Base-by-base conservation (phyloP, 345 rosid genomes). In the Brassica carinata region DNA sequence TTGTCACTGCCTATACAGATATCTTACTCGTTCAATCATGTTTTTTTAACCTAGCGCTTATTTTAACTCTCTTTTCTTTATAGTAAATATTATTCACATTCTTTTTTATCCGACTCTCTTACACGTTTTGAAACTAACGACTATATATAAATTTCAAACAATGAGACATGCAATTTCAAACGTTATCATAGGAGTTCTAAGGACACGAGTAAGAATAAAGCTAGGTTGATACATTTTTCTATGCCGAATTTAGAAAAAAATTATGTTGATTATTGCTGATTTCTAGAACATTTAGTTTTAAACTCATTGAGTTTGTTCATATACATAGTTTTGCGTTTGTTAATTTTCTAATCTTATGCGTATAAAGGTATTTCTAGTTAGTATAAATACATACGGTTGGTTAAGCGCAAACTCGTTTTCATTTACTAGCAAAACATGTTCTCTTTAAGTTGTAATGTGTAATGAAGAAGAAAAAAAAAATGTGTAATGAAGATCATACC, bases 1-100 rank as follows among this genome's bases (percentile, higher is more conserved):
- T 74, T 73, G 43, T 79, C 83, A 79, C 58, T 2, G 51, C 38
- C 29, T 73, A 45, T 59, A 4, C 58, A 51, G 8, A 51, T n/a
- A 51, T 30, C 23, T 45, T 53, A 26, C 45, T 79, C 51, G 29
- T 72, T 65, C 67, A 66, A 27, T 72, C 63, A 57, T 51, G 58
- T 43, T 43, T 51, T 51, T 51, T 45, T 13, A 51, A 51, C 8
- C 18, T 51, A 51, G 4, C 55, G 55, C 55, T 48, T 48, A 48
- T 51, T 51, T 51, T 14, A 51, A 51, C 58, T 51, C 58, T 51
- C 58, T 48, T 51, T 43, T 51, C 18, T 51, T 14, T 51, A 5
- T 51, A 51, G 3, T 51, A 51, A 51, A 51, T 51, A 51, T 51
- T 14, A 14, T 51, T 51, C 53, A 9, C 48, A 40, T 10, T 43